Base-by-base conservation (phyloP, 176 grass and related monocot species). In the Phoenix dactylifera region DNA sequence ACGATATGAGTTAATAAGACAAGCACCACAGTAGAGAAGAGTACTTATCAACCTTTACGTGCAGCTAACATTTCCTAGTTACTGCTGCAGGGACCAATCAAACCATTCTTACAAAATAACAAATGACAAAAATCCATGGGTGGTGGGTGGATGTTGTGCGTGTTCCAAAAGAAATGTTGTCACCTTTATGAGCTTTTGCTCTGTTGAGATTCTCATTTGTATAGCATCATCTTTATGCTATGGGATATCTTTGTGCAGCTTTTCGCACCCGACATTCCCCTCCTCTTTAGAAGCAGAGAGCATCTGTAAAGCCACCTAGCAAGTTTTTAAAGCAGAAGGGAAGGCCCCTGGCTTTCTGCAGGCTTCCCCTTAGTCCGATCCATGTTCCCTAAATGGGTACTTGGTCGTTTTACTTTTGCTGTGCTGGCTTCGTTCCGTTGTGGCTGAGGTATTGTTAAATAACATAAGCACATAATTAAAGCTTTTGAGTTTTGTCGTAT, bases 311-410 rank as follows among this genome's bases (percentile, higher is more conserved):
- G 67, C 30, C 51, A 22, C 53, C 50, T 44, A 26, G 25, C 35
- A 15, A 12, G 44, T 17, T 65, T 65, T 22, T 51, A 51, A 65
- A 61, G 28, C 35, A 9, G 58, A 7, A 30, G 22, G 35, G 4
- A 65, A 65, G n/a, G 62, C 18, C 32, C 62, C 20, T 50, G 17
- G 48, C 62, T 65, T 65, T 65, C 62, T 65, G 19, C 62, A 65
- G 4, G 7, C 55, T 19, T 54, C 52, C 18, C 30, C 28, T 16
- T 17, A 4, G 19, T 69, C 60, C 23, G 32, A 20, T 63, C 32
- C 19, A 49, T 3, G 22, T 49, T 16, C 39, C 19, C 60, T 63
- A 49, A 44, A 50, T 50, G 60, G 16, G 30, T 49, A 50, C 30
- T 63, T 63, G 49, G 7, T 63, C 30, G n/a, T 35, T 23, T 49